Base-by-base conservation (phyloP, 495 filamentous ascomycete species). In the Letharia columbiana region DNA sequence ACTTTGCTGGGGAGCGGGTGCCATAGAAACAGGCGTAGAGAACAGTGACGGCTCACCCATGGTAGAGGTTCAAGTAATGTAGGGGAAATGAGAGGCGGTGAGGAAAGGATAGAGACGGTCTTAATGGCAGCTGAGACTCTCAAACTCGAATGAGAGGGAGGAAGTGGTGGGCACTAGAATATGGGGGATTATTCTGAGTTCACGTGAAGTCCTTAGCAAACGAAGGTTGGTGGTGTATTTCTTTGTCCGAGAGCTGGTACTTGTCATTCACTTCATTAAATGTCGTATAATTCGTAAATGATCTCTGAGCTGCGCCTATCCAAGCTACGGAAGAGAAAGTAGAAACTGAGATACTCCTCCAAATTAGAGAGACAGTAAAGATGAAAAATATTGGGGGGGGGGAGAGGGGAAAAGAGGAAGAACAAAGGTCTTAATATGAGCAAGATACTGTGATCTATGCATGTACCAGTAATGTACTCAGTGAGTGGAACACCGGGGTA, bases 31-130 rank as follows among this genome's bases (percentile, higher is more conserved):
- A 37, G 42, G 63, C 12, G 28, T 49, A 61, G 45, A 54, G 39
- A 28, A 66, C 33, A 61, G 44, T 61, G 64, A 61, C 17, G 58
- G 57, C 64, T 66, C 64, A 66, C 64, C 64, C 64, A 66, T 66
- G 42, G 45, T 56, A 35, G n/a, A 37, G 18, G 12, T 9, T 42
- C 23, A 61, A 35, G 44, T 61, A 61, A 18, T 52, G 60, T 7
- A 41, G 31, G 40, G 23, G 44, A 39, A 45, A 65, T 23, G 52
- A 58, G 60, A 44, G 58, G 63, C 63, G 52, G 41, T 58, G 40
- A 31, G 31, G 40, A 65, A 35, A 42, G 4, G 41, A 35, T 58
- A 47, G 12, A 17, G 41, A 49, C 28, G 40, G 54, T 18, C 20
- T 64, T 13, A 45, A 35, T 35, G 18, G 31, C 9, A 47, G 40